phyloP scores from a whole-genome alignment of 2,329 filamentous ascomycete genomes.

The Fusarium neocosmosporiellum region DNA sequence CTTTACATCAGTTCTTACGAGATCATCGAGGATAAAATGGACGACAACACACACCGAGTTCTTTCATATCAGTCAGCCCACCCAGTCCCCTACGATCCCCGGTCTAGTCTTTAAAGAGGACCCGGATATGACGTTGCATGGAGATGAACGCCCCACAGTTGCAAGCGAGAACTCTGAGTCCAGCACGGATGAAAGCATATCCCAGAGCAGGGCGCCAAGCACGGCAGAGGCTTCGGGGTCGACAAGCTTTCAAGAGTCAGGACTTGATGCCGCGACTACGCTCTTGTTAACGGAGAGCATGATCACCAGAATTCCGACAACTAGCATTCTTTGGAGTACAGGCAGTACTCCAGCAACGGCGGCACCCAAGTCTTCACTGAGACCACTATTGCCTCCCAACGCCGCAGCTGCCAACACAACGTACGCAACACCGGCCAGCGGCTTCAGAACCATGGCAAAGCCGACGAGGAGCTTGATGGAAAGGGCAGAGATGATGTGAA shows the following conservation, averaged over 20 bases:
- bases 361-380: not conserved
- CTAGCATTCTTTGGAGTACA: not conserved
- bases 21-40: slow-evolving; percentile 27
- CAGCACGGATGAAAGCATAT: not conserved
- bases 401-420: slow-evolving; percentile 9
- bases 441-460: slow-evolving; percentile 42
- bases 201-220: not conserved
- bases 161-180: not conserved
- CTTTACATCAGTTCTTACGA: slow-evolving; percentile 39
- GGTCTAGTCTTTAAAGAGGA: slow-evolving; percentile 31
- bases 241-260: slow-evolving; percentile 1
- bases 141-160: slow-evolving; percentile 9
- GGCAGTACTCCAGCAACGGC: slow-evolving; percentile 10
- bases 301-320: slow-evolving; percentile 1
- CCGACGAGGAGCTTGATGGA: slow-evolving; percentile 32
- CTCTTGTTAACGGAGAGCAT: not conserved
- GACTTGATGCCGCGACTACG: not conserved
- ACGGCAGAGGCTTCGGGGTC: slow-evolving; percentile 1
- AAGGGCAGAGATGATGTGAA: slow-evolving; percentile 7
- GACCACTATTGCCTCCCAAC: not conserved
- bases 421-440: slow-evolving; percentile 19
- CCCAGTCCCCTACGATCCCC: slow-evolving; percentile 4
- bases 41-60: slow-evolving; percentile 30
- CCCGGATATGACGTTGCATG: slow-evolving; percentile 3
- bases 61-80: slow-evolving; percentile 16